A percentile compares a stretch with the other conserved stretches of the same genome.
phyloP scores from a whole-genome alignment of 2,329 filamentous ascomycete genomes.

The Monosporascus cannonballus region DNA sequence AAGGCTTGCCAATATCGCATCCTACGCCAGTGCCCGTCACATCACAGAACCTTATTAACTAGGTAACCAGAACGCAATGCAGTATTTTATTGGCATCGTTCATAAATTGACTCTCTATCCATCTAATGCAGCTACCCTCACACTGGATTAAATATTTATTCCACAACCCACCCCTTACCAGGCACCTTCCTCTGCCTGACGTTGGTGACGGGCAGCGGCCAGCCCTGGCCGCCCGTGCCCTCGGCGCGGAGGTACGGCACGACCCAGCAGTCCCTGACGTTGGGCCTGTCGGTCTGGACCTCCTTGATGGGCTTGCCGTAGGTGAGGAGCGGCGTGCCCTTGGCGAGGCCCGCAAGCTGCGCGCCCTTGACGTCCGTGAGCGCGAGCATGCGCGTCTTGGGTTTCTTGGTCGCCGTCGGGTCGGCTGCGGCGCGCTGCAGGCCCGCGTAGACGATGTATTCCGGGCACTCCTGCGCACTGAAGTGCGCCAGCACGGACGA shows the following conservation, averaged over 20 bases:
- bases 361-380: conserved; percentile 71
- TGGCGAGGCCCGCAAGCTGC: conserved; percentile 72
- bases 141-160: conserved; percentile 24
- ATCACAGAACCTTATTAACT: no score
- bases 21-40: no score
- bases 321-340: conserved; percentile 75
- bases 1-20: no score
- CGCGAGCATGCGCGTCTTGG: conserved; percentile 81
- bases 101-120: no score
- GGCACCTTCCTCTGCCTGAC: conserved; percentile 71
- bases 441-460: conserved; percentile 82
- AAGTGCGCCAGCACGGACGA: conserved; percentile 71
- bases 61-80: no score
- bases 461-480: conserved; percentile 67
- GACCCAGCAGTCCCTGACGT: conserved; percentile 71
- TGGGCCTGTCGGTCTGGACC: conserved; percentile 44
- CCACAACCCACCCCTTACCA: conserved; percentile 70
- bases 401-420: conserved; percentile 40
- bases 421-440: conserved; percentile 62
- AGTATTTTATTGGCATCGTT: no score
- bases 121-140: no score
- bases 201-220: conserved; percentile 81
- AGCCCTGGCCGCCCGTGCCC: conserved; percentile 61
- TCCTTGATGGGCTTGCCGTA: conserved; percentile 92
- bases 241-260: conserved; percentile 71